Base-by-base conservation (phyloP, 164 flowering plant genomes). In the Macadamia integrifolia region DNA sequence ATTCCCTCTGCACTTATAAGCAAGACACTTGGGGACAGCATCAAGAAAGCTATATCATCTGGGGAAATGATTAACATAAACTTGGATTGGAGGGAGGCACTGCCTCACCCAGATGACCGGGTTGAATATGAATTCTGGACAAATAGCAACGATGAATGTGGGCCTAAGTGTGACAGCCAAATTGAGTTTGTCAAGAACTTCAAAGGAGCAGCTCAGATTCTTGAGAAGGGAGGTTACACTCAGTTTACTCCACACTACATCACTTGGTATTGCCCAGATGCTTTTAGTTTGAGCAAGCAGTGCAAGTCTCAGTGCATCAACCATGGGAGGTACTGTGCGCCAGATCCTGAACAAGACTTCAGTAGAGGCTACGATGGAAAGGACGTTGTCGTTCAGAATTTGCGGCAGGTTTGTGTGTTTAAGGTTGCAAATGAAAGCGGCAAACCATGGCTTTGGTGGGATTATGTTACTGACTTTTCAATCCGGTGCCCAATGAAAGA, bases 101-200 rank as follows among this genome's bases (percentile, higher is more conserved):
- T 92, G 64, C 95, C 97, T 31, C 98, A 94, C 71, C 98, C 95
- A 3, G 98, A 91, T 77, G 96, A 91, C 65, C 86, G 93, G 29
- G 98, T 94, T 50, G 96, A 94, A 82, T 94, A 90, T 64, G 98
- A 94, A 75, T 86, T 94, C 40, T 93, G 98, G 98, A 91, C 97
- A 1, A 93, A 88, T 69, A 89, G 94, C 72, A 89, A 89, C 63
- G 96, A 89, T 71, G 96, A 91, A 77, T 93, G 96, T 67, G 98
- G 98, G 9, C 85, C 87, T 9, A 91, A 91, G 74, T 91, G 97
- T 70, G 95, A 91, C n/a, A 85, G 82, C 64, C 96, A 90, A 84
- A 86, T 88, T 65, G 88, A 84, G 4, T 94, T 94, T 85, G 88
- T 92, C 43, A 90, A 76, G 78, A 80, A 77, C 65, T 94, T 91